These are phyloP conservation scores for Aaosphaeria arxii DNA, from an alignment of 2,329 filamentous ascomycete genomes.

Conservation along the genomic window DNA sequence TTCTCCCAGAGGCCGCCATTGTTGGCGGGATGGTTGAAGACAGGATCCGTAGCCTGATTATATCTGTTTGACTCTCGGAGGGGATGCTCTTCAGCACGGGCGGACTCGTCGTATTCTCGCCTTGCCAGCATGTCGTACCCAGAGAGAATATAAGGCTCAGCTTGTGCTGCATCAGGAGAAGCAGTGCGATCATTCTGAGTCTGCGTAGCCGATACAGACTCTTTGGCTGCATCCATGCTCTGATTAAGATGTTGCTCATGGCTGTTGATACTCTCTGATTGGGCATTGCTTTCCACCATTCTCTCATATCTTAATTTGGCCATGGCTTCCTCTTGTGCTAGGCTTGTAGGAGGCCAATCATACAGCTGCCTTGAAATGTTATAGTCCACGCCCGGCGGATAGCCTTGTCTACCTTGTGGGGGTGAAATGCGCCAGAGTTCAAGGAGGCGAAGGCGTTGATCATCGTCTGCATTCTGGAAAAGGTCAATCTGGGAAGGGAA, in stretches of 20 bases:
- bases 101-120: constrained; percentile 60
- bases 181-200: constrained; percentile 15
- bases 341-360: constrained; percentile 55
- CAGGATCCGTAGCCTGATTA: constrained; percentile 63
- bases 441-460: constrained; percentile 71
- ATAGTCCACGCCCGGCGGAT: constrained; percentile 43
- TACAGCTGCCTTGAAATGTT: constrained; percentile 39
- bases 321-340: constrained; percentile 54
- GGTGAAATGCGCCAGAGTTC: constrained; percentile 85
- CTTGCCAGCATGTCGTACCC: constrained; percentile 72
- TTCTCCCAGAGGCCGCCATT: constrained; percentile 48
- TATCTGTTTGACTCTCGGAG: constrained; percentile 44
- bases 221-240: constrained; percentile 17
- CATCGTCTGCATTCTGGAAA: constrained; percentile 70
- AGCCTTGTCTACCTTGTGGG: constrained; percentile 45
- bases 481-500: constrained; percentile 74
- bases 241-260: constrained; percentile 27
- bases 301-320: constrained; percentile 60
- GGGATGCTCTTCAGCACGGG: constrained; percentile 18
- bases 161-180: constrained; percentile 38
- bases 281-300: constrained; percentile 23
- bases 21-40: constrained; percentile 50
- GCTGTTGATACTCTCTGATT: constrained; percentile 24
- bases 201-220: constrained; percentile 8
- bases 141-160: constrained; percentile 80